Evolutionary conservation across 2,329 filamentous ascomycete species (phyloP), one percentile per base, ranked within the genome.

Genomic region (Aspergillus calidoustus): DNA sequence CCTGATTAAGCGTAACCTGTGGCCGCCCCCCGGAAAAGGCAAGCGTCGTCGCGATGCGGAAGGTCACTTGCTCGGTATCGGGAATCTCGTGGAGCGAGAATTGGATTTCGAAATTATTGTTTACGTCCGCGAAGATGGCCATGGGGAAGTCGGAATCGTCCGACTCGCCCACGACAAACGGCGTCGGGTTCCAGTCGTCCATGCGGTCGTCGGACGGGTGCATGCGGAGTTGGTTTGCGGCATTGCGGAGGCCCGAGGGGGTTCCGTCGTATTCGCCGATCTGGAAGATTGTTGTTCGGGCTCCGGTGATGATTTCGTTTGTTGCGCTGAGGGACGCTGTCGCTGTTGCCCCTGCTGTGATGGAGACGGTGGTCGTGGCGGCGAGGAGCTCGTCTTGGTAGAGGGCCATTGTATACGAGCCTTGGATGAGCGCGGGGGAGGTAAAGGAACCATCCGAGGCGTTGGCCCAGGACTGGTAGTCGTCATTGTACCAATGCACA

Each of bases 351-450:
- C 30, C 53, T 2, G 47, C 59, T 3, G 53, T 28, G 17, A 61
- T 46, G 13, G 59, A 46, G 15, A 61, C 48, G 25, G 51, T 61
- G 8, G 43, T 54, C 3, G 48, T 61, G 7, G 22, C 52, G 34
- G 52, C 59, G 22, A 50, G 51, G 41, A 61, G 59, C n/a, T 61
- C 59, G 19, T 57, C 53, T 25, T 61, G 52, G 54, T 61, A 61
- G 3, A 61, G 25, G 2, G 59, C 52, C 2, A 61, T 9, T 4
- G 59, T 61, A 48, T 61, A 61, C 0, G 47, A 25, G n/a, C 59
- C 59, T 30, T 46, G 41, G 1, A 47, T 41, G 0, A 54, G 41
- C 8, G 44, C 17, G 13, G 56, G 56, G 13, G 56, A 52, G 6
- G 56, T 59, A 22, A 59, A 59, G 9, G 48, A 23, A 25, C 56